Base-by-base conservation (phyloP, 805 yeast species). In the Teunomyces panamensis region DNA sequence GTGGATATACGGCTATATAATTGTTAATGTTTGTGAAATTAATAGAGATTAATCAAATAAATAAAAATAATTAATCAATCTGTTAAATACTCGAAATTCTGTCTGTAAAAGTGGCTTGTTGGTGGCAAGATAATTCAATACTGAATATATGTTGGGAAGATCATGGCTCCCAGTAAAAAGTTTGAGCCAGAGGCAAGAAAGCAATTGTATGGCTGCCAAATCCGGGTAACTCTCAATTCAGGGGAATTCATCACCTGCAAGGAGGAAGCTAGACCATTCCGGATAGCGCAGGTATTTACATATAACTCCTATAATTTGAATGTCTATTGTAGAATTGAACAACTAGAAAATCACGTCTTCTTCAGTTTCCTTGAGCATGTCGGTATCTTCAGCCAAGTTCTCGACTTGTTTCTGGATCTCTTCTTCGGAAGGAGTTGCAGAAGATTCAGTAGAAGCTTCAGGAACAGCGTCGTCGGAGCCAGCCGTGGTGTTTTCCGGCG, bases 311-410 rank as follows among this genome's bases (percentile, higher is more conserved):
- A 32, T n/a, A 28, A 28, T 33, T 16, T 28, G 11, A 29, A 41
- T 28, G 43, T 29, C 26, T 33, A 43, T 26, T 35, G 33, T 13
- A 44, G 48, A 39, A 39, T 39, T 39, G 44, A 45, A 45, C 13
- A 37, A 26, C 32, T 59, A 71, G 52, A 73, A 73, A 43, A 71
- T 71, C 45, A 75, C 75, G 52, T 75, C 80, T 43, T 74, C 78
- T 51, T 75, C 79, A 27, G 63, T 63, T 49, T 75, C 74, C 43
- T 71, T 56, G 43, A 72, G 68, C 29, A 71, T 57, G 45, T 69
- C 68, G 9, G 48, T 63, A 14, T 45, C 53, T 7, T 47, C 55
- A 20, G 58, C 68, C 56, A 65, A 58, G 39, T 58, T 53, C 50
- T 61, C 59, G 51, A 67, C 62, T 30, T 59, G 65, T 34, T 60